phyloP scores from a whole-genome alignment of 73 alveolate genomes.

The Urostyla sp. region DNA sequence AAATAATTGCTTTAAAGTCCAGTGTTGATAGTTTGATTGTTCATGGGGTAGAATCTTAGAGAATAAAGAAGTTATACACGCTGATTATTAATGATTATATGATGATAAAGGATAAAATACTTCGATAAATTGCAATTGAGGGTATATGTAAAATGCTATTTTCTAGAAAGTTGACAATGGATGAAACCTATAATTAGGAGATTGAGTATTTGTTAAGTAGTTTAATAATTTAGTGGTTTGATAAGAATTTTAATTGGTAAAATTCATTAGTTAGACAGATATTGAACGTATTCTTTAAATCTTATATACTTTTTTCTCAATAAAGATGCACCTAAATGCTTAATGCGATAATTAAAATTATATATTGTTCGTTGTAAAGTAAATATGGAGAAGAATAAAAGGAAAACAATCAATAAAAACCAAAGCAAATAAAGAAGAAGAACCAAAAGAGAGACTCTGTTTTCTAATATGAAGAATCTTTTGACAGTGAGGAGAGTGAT shows the following conservation, averaged over 20 bases:
- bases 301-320: slow-evolving; percentile 24
- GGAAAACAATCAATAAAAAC: background rate
- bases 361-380: background rate
- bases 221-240: slow-evolving; percentile 50
- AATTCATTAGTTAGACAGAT: slow-evolving; percentile 40
- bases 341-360: background rate
- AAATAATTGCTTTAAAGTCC: slow-evolving; percentile 40
- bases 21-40: slow-evolving; percentile 49
- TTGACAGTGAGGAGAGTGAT: slow-evolving; percentile 11
- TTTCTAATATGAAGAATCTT: slow-evolving; percentile 31
- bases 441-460: slow-evolving; percentile 1
- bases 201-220: slow-evolving; percentile 25
- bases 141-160: slow-evolving; percentile 58
- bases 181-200: background rate
- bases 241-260: slow-evolving; percentile 37
- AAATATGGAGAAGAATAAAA: slow-evolving; percentile 19
- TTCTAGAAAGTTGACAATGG: slow-evolving; percentile 13
- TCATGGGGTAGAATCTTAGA: slow-evolving; percentile 44
- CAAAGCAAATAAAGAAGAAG: background rate
- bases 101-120: slow-evolving; percentile 42
- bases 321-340: slow-evolving; percentile 42
- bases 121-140: slow-evolving; percentile 42
- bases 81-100: slow-evolving; percentile 42
- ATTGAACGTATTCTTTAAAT: slow-evolving; percentile 38
- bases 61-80: slow-evolving; percentile 23